These are phyloP conservation scores for Sherardia arvensis DNA, from an alignment of 257 asterid species.

Conservation along the genomic window DNA sequence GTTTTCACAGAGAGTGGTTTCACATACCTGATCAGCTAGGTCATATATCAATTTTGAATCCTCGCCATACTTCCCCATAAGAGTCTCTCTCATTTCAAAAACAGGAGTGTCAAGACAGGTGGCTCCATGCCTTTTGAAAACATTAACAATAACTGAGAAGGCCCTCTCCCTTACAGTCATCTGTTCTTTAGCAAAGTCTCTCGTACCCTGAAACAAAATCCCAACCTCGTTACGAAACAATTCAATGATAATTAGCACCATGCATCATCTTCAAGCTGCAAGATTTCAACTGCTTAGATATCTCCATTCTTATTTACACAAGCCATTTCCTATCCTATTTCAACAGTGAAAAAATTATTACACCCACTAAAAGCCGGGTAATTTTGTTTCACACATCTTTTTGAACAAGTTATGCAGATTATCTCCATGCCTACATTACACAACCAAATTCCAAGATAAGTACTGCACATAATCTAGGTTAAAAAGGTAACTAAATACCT, in stretches of 20 bases:
- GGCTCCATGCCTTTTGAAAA: conserved; percentile 93
- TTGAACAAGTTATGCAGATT: background rate
- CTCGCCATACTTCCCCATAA: conserved; percentile 96
- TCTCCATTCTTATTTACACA: background rate
- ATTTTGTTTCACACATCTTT: background rate
- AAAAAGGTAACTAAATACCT: conserved; percentile 37
- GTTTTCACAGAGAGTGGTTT: background rate
- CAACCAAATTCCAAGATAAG: background rate
- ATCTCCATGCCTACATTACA: background rate
- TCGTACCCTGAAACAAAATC: conserved; percentile 59
- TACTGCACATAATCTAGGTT: background rate
- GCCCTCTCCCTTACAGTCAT: conserved; percentile 83
- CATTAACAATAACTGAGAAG: conserved; percentile 55
- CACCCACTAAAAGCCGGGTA: background rate
- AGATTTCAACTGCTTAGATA: background rate
- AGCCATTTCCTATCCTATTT: background rate
- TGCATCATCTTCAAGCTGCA: background rate
- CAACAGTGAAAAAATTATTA: background rate
- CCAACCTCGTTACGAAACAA: conserved; percentile 2
- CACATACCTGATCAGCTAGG: conserved; percentile 84
- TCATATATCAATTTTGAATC: conserved; percentile 94
- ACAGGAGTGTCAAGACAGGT: conserved; percentile 84
- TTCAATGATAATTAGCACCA: background rate
- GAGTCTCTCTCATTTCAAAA: conserved; percentile 91
- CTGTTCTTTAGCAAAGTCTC: conserved; percentile 90